Conservation (phyloP, 2,329 filamentous ascomycete genomes). For the Aspergillus sp. region DNA sequence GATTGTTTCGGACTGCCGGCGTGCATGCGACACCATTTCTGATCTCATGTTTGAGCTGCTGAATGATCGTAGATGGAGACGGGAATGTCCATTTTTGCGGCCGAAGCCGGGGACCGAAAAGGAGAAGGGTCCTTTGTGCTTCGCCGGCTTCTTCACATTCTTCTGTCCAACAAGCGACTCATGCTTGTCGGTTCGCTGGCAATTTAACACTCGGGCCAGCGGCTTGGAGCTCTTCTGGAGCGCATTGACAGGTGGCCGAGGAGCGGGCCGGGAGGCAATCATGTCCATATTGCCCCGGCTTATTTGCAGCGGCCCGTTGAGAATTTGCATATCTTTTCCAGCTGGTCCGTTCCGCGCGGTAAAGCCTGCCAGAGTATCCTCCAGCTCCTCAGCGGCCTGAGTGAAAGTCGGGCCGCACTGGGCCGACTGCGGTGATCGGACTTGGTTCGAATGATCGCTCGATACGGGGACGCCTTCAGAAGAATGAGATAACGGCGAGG, state of each 20-base stretch:
- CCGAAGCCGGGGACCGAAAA: conserved; percentile 12
- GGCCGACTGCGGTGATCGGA: background rate
- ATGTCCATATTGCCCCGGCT: conserved; percentile 26
- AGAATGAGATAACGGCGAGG: background rate
- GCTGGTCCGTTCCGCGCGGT: background rate
- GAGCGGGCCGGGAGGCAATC: conserved; percentile 23
- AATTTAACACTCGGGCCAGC: background rate
- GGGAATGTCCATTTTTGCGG: conserved; percentile 6
- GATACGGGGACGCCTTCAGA: background rate
- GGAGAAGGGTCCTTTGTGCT: conserved; percentile 10
- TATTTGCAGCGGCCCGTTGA: conserved; percentile 22
- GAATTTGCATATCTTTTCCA: conserved; percentile 9
- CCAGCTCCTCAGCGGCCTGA: conserved; percentile 11
- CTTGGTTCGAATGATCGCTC: background rate
- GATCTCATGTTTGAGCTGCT: conserved; percentile 11
- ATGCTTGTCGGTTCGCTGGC: conserved; percentile 1
- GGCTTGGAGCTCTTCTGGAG: conserved; percentile 3
- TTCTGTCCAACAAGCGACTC: conserved; percentile 4
- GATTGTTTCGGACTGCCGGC: conserved; percentile 1
- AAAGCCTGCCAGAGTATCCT: conserved; percentile 8
- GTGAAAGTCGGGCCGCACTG: conserved; percentile 11
- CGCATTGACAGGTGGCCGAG: conserved; percentile 17
- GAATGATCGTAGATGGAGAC: conserved; percentile 9
- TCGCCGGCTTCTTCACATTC: conserved; percentile 9
- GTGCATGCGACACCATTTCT: conserved; percentile 3